phyloP scores from a whole-genome alignment of 1,284 basidiomycete species.

The Fomitopsis betulina region DNA sequence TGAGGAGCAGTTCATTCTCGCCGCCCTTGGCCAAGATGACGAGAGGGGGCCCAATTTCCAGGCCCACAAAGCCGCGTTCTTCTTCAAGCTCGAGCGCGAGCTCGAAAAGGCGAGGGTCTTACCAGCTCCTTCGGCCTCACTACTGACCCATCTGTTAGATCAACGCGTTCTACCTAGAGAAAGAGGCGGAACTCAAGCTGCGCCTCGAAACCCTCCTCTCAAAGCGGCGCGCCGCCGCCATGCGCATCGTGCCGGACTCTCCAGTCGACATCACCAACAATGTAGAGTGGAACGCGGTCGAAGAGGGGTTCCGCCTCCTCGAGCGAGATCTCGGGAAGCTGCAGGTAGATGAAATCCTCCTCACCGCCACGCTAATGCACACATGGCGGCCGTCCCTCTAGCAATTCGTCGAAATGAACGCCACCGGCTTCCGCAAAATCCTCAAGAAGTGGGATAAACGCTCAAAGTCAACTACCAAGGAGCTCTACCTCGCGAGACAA shows the following conservation, averaged over 20 bases:
- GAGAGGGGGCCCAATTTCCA: slow-evolving; percentile 77
- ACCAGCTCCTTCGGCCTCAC: neutral
- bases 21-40: slow-evolving; percentile 56
- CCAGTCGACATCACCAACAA: slow-evolving; percentile 51
- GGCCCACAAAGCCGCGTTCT: slow-evolving; percentile 96
- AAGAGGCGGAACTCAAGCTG: slow-evolving; percentile 93
- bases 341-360: slow-evolving; percentile 52
- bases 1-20: slow-evolving; percentile 53
- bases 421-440: slow-evolving; percentile 96
- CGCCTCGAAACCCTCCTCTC: slow-evolving; percentile 91
- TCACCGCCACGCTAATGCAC: slow-evolving; percentile 16
- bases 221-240: slow-evolving; percentile 83
- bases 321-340: slow-evolving; percentile 96
- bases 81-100: slow-evolving; percentile 98
- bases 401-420: slow-evolving; percentile 99
- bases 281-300: slow-evolving; percentile 89
- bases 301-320: slow-evolving; percentile 94
- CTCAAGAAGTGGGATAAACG: slow-evolving; percentile 99
- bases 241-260: slow-evolving; percentile 64
- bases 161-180: slow-evolving; percentile 98
- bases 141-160: slow-evolving; percentile 45
- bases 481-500: slow-evolving; percentile 94
- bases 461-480: slow-evolving; percentile 91
- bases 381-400: slow-evolving; percentile 32
- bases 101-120: slow-evolving; percentile 79